Percentiles rank a stretch among this genome's conserved stretches.
Conservation (phyloP, 2,329 filamentous ascomycete species). For the Trichoderma citrinoviride region DNA sequence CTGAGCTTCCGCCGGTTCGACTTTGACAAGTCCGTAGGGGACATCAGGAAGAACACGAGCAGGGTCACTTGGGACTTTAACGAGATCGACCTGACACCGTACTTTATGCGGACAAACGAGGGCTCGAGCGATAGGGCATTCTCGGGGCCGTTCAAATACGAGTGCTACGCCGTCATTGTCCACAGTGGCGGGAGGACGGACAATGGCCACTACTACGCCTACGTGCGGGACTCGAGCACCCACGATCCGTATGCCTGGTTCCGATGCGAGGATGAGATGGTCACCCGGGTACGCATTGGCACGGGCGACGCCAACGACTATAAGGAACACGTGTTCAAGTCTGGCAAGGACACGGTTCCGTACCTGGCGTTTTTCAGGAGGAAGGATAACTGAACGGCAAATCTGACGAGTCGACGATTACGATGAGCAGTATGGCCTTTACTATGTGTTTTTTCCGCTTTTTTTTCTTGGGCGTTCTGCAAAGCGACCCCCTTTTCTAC, state of each 20-base stretch:
- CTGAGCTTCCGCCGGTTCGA: constrained; percentile 67
- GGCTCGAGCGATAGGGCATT: constrained; percentile 42
- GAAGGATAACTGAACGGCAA: constrained; percentile 30
- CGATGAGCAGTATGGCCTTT: background rate
- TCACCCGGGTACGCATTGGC: constrained; percentile 44
- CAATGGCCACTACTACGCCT: constrained; percentile 77
- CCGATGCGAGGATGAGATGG: constrained; percentile 46
- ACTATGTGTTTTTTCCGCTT: background rate
- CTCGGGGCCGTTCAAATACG: constrained; percentile 66
- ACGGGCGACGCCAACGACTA: constrained; percentile 36
- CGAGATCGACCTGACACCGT: constrained; percentile 56
- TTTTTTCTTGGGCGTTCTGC: background rate
- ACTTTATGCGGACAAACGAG: constrained; percentile 41
- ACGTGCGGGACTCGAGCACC: constrained; percentile 58
- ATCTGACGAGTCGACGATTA: background rate
- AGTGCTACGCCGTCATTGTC: constrained; percentile 80
- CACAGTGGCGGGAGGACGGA: constrained; percentile 67
- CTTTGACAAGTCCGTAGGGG: constrained; percentile 33
- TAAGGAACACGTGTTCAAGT: constrained; percentile 41
- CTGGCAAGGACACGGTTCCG: constrained; percentile 40
- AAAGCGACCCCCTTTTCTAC: background rate
- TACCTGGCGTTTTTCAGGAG: constrained; percentile 48
- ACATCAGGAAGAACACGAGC: constrained; percentile 63
- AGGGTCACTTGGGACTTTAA: constrained; percentile 75
- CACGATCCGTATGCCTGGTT: constrained; percentile 48